Percentiles rank a stretch among this genome's conserved stretches.
These are phyloP conservation scores for Chrysanthemum lavandulifolium DNA, from an alignment of 129 eudicot species.

Conservation along the genomic window DNA sequence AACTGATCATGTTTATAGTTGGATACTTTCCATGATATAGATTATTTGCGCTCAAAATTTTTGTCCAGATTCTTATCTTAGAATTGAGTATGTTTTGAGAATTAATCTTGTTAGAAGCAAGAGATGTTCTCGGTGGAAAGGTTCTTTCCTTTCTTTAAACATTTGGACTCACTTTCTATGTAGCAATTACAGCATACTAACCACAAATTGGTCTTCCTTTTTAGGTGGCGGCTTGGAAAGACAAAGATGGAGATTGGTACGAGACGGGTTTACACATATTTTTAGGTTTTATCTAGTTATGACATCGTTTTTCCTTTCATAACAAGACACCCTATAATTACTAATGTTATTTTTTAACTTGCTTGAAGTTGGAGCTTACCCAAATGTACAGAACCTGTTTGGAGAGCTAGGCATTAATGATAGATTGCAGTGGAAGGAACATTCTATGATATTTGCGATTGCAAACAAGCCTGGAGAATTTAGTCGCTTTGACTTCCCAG, in stretches of 20 bases:
- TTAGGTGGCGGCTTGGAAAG: slow-evolving; percentile 99
- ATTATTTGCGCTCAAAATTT: too few relatives aligned
- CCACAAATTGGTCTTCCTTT: neutral
- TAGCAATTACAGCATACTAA: too few relatives aligned
- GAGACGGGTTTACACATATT: slow-evolving; percentile 98
- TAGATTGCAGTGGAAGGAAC: slow-evolving; percentile 98
- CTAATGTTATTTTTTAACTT: slow-evolving; percentile 20
- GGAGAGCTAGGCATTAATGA: slow-evolving; percentile 88
- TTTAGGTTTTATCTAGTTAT: slow-evolving; percentile 42
- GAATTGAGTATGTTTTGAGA: too few relatives aligned
- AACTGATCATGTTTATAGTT: too few relatives aligned
- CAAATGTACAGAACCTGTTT: slow-evolving; percentile 92
- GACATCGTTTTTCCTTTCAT: neutral
- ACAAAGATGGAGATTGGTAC: slow-evolving; percentile 98
- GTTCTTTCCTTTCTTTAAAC: too few relatives aligned
- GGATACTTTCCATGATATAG: too few relatives aligned
- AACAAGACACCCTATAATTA: slow-evolving; percentile 18
- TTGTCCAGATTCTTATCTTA: too few relatives aligned
- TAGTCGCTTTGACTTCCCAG: slow-evolving; percentile 94
- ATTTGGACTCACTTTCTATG: too few relatives aligned
- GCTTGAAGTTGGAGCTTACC: slow-evolving; percentile 92
- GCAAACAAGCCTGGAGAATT: slow-evolving; percentile 95
- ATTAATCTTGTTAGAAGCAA: too few relatives aligned
- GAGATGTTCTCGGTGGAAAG: too few relatives aligned
- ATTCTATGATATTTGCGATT: slow-evolving; percentile 97